A percentile compares a stretch with the other conserved stretches of the same genome.
Evolutionary conservation across 179 eudicot genomes (phyloP).

Genomic region (Beta lomatogona): DNA sequence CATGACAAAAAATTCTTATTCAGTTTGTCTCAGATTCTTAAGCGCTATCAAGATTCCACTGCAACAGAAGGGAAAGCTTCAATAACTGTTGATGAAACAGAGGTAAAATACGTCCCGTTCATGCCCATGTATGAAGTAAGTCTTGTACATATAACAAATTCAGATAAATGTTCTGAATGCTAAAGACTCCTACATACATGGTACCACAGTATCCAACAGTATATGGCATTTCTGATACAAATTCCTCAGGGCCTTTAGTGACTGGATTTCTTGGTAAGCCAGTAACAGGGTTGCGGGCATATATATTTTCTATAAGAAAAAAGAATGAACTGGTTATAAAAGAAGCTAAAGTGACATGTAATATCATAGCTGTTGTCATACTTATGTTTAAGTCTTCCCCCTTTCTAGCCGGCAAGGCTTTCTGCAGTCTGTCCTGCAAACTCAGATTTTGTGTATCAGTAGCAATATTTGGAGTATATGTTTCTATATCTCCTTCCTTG

Average conservation of each 20-base stretch:
- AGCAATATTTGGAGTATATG: neutral
- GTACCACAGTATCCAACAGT: neutral
- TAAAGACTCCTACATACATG: neutral
- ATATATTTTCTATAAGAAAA: neutral
- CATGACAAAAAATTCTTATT: neutral
- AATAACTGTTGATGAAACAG: constrained; percentile 11
- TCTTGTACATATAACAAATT: neutral
- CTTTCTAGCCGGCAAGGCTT: neutral
- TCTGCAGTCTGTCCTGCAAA: neutral
- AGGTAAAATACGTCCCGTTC: constrained; percentile 16
- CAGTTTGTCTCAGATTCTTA: constrained; percentile 35
- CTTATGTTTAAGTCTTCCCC: neutral
- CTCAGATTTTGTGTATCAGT: neutral
- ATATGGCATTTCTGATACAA: neutral
- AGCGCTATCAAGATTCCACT: constrained; percentile 28
- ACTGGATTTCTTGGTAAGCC: neutral
- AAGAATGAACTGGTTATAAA: no score
- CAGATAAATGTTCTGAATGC: neutral
- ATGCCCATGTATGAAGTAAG: neutral
- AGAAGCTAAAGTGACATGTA: no score
- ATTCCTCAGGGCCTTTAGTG: neutral
- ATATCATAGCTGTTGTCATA: no score
- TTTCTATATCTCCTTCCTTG: neutral
- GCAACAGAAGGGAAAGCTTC: constrained; percentile 16
- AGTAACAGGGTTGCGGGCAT: neutral